These are phyloP conservation scores for Cladorrhinum sp. DNA, from an alignment of 2,329 filamentous ascomycete species.

Conservation along the genomic window DNA sequence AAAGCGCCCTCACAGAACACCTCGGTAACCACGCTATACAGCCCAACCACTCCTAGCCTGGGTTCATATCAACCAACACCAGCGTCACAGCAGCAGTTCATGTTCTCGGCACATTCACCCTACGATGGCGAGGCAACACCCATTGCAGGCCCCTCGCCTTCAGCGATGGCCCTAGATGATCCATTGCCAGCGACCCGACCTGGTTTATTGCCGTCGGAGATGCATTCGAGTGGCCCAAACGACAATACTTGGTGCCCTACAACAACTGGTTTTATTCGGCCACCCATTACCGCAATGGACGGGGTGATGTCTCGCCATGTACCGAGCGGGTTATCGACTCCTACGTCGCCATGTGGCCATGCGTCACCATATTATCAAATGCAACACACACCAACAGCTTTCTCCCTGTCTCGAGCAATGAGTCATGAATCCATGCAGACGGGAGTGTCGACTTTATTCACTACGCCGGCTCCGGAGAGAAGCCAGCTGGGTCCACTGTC, in stretches of 20 bases:
- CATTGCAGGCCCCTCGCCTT: slow-evolving; percentile 3
- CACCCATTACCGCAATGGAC: slow-evolving; percentile 10
- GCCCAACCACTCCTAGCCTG: slow-evolving; percentile 5
- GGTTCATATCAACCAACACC: slow-evolving; percentile 13
- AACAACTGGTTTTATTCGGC: slow-evolving; percentile 19
- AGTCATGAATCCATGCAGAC: slow-evolving; percentile 25
- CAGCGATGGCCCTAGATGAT: slow-evolving; percentile 25
- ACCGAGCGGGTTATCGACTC: slow-evolving; percentile 14
- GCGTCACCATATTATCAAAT: slow-evolving; percentile 19
- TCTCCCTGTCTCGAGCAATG: slow-evolving; percentile 20
- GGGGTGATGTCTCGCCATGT: slow-evolving; percentile 6
- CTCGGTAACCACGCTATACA: slow-evolving; percentile 25
- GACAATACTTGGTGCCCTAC: slow-evolving; percentile 1
- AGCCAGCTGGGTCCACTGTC: slow-evolving; percentile 14
- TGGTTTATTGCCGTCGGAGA: slow-evolving; percentile 13
- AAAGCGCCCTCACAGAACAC: slow-evolving; percentile 24
- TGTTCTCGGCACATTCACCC: slow-evolving; percentile 17
- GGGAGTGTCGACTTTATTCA: slow-evolving; percentile 15
- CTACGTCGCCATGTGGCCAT: slow-evolving; percentile 17
- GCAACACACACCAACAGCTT: slow-evolving; percentile 4
- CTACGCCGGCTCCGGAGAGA: slow-evolving; percentile 14
- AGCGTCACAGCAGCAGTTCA: slow-evolving; percentile 18
- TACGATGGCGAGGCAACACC: slow-evolving; percentile 13
- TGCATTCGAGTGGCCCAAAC: slow-evolving; percentile 6
- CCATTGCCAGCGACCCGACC: slow-evolving; percentile 9